These are phyloP conservation scores for Elsinoe arachidis DNA, from an alignment of 2,329 filamentous ascomycete species.

Conservation along the genomic window DNA sequence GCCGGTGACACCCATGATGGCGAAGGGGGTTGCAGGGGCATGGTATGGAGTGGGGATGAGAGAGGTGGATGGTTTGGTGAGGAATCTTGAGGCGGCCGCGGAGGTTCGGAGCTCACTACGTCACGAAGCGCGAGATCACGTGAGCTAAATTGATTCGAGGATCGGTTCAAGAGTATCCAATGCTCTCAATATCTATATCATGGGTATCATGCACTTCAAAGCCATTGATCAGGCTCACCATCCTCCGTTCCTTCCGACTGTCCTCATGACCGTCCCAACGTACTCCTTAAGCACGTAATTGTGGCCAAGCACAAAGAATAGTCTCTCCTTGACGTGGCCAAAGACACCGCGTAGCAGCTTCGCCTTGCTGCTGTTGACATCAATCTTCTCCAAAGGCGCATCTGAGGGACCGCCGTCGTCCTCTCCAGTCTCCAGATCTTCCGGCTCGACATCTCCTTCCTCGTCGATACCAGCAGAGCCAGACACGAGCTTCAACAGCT, in stretches of 20 bases:
- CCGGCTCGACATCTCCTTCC: constrained; percentile 32
- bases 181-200: constrained; percentile 5
- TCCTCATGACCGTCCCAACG: constrained; percentile 19
- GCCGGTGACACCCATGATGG: constrained; percentile 85
- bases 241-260: neutral
- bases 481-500: constrained; percentile 37
- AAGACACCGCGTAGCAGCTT: constrained; percentile 57
- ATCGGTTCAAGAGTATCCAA: neutral
- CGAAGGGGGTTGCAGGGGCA: neutral
- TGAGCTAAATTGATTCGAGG: neutral
- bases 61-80: neutral
- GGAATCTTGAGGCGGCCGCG: neutral
- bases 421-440: constrained; percentile 27
- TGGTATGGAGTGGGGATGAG: neutral
- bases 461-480: constrained; percentile 49
- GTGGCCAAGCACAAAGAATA: constrained; percentile 63
- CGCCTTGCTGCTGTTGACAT: constrained; percentile 2
- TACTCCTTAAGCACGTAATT: constrained; percentile 42
- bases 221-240: neutral
- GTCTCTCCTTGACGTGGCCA: constrained; percentile 52
- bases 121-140: constrained; percentile 11
- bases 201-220: constrained; percentile 4
- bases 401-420: constrained; percentile 31
- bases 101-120: constrained; percentile 1
- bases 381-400: neutral